Evolutionary conservation across 352 stramenopile genomes (phyloP), one percentile per base, ranked within the genome.

Genomic region (Globisporangium spiculum): DNA sequence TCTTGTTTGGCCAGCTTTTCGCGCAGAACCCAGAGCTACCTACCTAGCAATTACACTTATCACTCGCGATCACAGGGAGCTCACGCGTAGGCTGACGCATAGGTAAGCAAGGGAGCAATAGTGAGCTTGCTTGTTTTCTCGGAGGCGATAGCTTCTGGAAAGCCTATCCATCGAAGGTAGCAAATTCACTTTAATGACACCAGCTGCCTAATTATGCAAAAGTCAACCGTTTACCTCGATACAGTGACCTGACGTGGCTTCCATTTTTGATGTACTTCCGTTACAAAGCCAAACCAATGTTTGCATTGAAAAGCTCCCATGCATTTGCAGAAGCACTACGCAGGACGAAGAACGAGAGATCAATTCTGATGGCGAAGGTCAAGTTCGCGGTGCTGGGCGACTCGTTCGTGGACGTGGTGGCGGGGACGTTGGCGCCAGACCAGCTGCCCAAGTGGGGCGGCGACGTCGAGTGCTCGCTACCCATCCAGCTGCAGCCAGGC

Each of bases 401-500:
- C 69, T 71, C 77, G 73, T 89, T 92, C 63, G 75, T 96, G 75
- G 86, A 96, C 60, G 84, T 96, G 52, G 80, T 94, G 41, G 85
- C 83, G 7, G 83, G 85, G n/a, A 88, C 84, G 38, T 69, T 92
- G 50, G 73, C 75, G 30, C 81, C 75, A 0, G 76, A 86, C 10
- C 80, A 89, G 75, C 69, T 96, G 52, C 88, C 88, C 50, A 85
- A 82, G 52, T 96, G 86, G 88, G 88, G 88, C 26, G 77, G 83
- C 12, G 88, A 94, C 68, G 78, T 89, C 24, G 86, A 93, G 67
- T 89, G 83, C 73, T 77, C 70, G 50, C 78, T 67, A 14, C 78
- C 83, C 9, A 94, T 94, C 56, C 67, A 91, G 68, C 73, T 94
- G 66, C 88, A 93, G 68, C 85, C 88, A 0, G 86, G 88, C 24